phyloP scores from a whole-genome alignment of 2,329 filamentous ascomycete genomes.

The Uncinocarpus reesii region DNA sequence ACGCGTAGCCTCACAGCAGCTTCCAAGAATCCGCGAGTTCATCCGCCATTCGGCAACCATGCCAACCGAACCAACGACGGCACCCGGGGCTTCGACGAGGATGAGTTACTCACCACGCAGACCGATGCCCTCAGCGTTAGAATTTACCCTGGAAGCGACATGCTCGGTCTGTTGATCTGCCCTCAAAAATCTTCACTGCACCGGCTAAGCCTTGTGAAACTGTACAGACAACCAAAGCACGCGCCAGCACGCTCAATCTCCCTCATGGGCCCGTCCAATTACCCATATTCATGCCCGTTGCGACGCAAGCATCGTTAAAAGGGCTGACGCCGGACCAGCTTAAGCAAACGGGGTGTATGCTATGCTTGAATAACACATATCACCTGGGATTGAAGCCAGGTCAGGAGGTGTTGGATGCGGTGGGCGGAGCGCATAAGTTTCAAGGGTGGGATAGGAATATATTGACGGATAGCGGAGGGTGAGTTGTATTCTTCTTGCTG shows the following conservation, averaged over 20 bases:
- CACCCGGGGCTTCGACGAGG: not conserved
- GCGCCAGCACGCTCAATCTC: conserved; percentile 75
- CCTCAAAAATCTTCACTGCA: not conserved
- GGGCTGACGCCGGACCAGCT: conserved; percentile 87
- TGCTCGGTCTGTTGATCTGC: conserved; percentile 56
- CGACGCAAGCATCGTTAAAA: conserved; percentile 91
- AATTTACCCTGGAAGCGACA: conserved; percentile 64
- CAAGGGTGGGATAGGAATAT: conserved; percentile 96
- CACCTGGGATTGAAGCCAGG: conserved; percentile 92
- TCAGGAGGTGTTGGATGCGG: conserved; percentile 71
- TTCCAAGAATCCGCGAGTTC: conserved; percentile 44
- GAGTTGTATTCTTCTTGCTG: conserved; percentile 19
- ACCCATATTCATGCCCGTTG: conserved; percentile 97
- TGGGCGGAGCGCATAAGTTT: conserved; percentile 87
- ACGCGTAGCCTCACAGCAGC: conserved; percentile 25
- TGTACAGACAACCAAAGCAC: conserved; percentile 76
- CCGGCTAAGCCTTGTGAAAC: conserved; percentile 8
- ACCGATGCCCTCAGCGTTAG: conserved; percentile 52
- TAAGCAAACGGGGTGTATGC: conserved; percentile 73
- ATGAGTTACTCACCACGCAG: conserved; percentile 59
- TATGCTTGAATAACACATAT: conserved; percentile 97
- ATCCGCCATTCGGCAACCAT: conserved; percentile 51
- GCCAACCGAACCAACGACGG: conserved; percentile 1
- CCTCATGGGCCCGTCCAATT: conserved; percentile 86
- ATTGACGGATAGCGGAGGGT: conserved; percentile 57